These are phyloP conservation scores for Eleusine indica DNA, from an alignment of 176 grass and related monocot genomes.

Conservation along the genomic window DNA sequence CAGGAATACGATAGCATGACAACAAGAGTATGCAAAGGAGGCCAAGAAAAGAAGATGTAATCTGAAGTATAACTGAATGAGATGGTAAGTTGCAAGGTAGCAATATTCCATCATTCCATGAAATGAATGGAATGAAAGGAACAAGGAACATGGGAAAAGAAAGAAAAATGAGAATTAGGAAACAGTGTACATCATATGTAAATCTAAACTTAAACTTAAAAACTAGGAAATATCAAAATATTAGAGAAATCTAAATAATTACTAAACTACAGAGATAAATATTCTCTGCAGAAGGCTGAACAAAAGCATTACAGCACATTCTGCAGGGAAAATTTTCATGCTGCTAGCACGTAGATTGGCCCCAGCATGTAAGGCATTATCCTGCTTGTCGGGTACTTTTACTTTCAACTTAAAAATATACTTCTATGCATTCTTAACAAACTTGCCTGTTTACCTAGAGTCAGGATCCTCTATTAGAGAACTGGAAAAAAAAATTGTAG, in stretches of 20 bases:
- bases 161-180: slow-evolving; percentile 41
- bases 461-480: too few relatives aligned
- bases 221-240: slow-evolving; percentile 11
- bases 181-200: slow-evolving; percentile 31
- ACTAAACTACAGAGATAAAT: not conserved
- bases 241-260: not conserved
- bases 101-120: slow-evolving; percentile 24
- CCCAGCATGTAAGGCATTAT: not conserved
- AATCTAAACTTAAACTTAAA: slow-evolving; percentile 39
- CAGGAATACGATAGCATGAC: slow-evolving; percentile 33
- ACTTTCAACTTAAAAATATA: not conserved
- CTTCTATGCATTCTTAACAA: not conserved
- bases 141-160: too few relatives aligned
- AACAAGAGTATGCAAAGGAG: slow-evolving; percentile 34
- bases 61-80: slow-evolving; percentile 40
- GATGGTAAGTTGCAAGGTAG: slow-evolving; percentile 39
- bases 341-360: not conserved
- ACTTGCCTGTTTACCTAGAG: too few relatives aligned
- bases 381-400: not conserved
- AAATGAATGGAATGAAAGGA: slow-evolving; percentile 36
- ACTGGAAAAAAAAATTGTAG: too few relatives aligned
- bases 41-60: slow-evolving; percentile 40
- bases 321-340: not conserved
- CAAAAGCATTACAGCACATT: not conserved
- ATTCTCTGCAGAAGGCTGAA: not conserved